Conservation (phyloP, 441 rosid genomes). For the Brassica balearica region DNA sequence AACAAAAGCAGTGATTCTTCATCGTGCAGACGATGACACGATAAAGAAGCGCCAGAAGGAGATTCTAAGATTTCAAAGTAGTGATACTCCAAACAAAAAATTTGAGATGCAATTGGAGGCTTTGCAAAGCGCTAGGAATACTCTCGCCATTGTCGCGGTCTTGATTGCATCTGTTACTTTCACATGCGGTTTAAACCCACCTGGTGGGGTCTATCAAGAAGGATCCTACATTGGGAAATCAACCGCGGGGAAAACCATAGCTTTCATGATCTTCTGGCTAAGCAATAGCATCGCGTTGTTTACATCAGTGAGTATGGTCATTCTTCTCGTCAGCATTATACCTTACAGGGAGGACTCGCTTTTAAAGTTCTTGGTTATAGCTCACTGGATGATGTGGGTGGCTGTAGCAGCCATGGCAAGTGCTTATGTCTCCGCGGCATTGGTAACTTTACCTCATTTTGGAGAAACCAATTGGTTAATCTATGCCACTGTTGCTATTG, state of each 20-base stretch:
- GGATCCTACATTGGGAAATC: background rate
- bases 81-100: background rate
- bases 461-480: constrained; percentile 16
- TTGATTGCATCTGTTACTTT: constrained; percentile 31
- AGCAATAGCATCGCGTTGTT: constrained; percentile 30
- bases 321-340: constrained; percentile 20
- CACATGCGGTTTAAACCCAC: constrained; percentile 23
- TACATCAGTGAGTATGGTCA: constrained; percentile 25
- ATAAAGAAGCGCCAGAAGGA: background rate
- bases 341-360: constrained; percentile 9
- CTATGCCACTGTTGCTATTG: constrained; percentile 3
- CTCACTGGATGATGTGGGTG: constrained; percentile 21
- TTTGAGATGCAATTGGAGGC: constrained; percentile 16
- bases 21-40: background rate
- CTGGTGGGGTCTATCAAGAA: constrained; percentile 18
- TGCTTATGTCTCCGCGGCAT: constrained; percentile 16
- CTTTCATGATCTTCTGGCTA: constrained; percentile 25
- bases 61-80: constrained; percentile 11
- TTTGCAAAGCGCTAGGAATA: constrained; percentile 25
- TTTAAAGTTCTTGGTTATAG: background rate
- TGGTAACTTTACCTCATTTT: background rate
- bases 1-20: background rate
- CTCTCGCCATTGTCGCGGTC: constrained; percentile 10
- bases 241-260: background rate
- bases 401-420: constrained; percentile 25